Base-by-base conservation (phyloP, 441 rosid species). In the Breynia disticha region DNA sequence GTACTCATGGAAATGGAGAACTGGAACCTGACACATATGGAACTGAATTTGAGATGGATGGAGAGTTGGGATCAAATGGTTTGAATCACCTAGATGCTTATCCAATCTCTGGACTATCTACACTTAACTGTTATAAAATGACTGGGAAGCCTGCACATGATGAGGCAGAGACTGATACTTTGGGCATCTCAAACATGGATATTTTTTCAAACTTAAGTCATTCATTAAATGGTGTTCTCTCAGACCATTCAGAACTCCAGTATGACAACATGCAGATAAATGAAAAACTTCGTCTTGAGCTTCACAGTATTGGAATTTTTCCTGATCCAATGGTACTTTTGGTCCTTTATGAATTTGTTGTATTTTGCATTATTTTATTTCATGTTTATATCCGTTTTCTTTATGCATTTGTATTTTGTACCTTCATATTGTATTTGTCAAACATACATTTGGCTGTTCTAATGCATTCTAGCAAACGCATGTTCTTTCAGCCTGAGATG, bases 241-340 rank as follows among this genome's bases (percentile, higher is more conserved):
- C 71, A 37, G 83, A 80, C 67, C 74, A 71, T 76, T 69, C 86
- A 62, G 79, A 80, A 62, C 52, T 73, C 63, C 80, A 77, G 48
- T 82, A 79, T 70, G 87, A 76, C 63, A 76, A 45, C 68, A 67
- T 76, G 85, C 72, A 66, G 62, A 74, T 83, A 45, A 77, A 78
- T 68, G 87, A 90, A 63, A 94, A 75, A 72, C 79, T 94, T 55
- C 65, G 56, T 66, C 55, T 85, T 79, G 99, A 94, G 71, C 66
- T 87, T 63, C 84, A 83, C 55, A 90, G 91, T 65, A 62, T 94
- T 64, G 96, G 95, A 55, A 79, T 87, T 68, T 81, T 77, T 71
- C 78, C 81, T 62, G 89, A 87, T 49, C 73, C 75, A 60, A 47
- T 64, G 93, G 99, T 93, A 79, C 16, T 81, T 56, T 52, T 49